Base-by-base conservation (phyloP, 129 eudicot species). In the Cynara cardunculus region DNA sequence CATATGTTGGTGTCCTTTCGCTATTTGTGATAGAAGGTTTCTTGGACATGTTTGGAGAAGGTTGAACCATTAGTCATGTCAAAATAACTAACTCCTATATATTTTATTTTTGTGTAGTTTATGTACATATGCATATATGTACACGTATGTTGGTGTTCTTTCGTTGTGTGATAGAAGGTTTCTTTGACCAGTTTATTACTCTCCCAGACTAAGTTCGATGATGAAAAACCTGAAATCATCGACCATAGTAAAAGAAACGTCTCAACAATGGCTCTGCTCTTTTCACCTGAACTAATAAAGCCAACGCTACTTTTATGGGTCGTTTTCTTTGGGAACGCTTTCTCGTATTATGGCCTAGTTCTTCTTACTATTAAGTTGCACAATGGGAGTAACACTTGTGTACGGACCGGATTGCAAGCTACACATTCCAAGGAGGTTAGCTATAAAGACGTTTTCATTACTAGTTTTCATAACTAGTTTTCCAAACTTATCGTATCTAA, bases 261-360 rank as follows among this genome's bases (percentile, higher is more conserved):
- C 41, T 83, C 90, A 25, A 86, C 91, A 41, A 44, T 87, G n/a
- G 73, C 44, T 21, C n/a, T 80, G 80, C 93, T 93, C 19, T 80
- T 93, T 71, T 87, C 96, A 34, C 90, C 96, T 7, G 86, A 90
- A 78, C 76, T 89, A 31, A 46, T 82, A 12, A 84, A 67, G 84
- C 86, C 97, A 13, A 90, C 93, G 16, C 72, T 90, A 26, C 93
- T 90, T 24, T 83, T 93, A 49, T 93, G 97, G 97, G 86, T 86
- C 31, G 89, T 88, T 25, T 88, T 86, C 78, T 90, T 92, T 61
- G 95, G 90, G 74, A 86, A 88, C 56, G 88, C 95, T 22, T 90
- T 90, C 79, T 87, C 93, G 49, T 93, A 93, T 80, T 93, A 93
- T 62, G 97, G 97, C 74, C 82, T 93, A 2, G 87, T 88, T 59